Conservation (phyloP, 192 early-diverging fungal genomes). For the Rhizophagus clarus region DNA sequence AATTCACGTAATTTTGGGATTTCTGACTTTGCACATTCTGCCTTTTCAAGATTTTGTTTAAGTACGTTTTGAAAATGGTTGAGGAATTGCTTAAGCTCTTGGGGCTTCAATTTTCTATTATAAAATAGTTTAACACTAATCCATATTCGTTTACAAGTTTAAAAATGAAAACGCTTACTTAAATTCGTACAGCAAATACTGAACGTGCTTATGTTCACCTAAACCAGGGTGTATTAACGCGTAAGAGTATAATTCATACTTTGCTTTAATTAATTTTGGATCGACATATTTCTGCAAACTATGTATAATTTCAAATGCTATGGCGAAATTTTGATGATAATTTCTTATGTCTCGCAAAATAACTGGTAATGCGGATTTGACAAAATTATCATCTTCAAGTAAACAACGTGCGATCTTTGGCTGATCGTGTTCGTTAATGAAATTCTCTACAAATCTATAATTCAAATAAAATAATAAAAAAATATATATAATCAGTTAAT, state of each 20-base stretch:
- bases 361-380: conserved; percentile 52
- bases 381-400: conserved; percentile 60
- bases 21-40: background rate
- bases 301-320: conserved; percentile 61
- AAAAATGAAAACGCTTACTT: conserved; percentile 34
- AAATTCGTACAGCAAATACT: conserved; percentile 42
- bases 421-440: conserved; percentile 13
- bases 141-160: background rate
- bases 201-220: conserved; percentile 38
- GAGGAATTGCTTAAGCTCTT: background rate
- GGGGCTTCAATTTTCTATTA: background rate
- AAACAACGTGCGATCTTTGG: conserved; percentile 48
- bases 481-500: background rate
- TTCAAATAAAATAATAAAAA: conserved; percentile 30
- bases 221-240: conserved; percentile 50
- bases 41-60: background rate
- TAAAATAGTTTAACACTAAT: background rate
- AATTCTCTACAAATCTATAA: conserved; percentile 29
- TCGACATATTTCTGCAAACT: conserved; percentile 53
- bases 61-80: background rate
- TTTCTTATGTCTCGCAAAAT: conserved; percentile 48
- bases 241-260: conserved; percentile 68
- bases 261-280: conserved; percentile 52
- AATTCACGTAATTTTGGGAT: background rate
- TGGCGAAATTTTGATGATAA: conserved; percentile 63